Evolutionary conservation across 2,329 filamentous ascomycete species (phyloP), one percentile per base, ranked within the genome.

Genomic region (Diaporthe vaccinii): DNA sequence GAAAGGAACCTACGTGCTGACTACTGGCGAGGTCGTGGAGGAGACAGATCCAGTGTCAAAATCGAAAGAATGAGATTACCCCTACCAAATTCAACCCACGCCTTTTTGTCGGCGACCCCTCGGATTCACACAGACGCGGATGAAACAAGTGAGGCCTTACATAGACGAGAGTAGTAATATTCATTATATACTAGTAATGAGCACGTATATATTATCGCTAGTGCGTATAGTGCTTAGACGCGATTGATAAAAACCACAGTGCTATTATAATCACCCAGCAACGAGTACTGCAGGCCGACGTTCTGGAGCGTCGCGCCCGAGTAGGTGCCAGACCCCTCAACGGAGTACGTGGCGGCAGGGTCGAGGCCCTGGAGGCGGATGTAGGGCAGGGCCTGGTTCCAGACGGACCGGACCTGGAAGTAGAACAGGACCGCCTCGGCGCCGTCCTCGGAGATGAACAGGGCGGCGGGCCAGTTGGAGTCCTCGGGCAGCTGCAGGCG

Each of bases 291-390:
- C 51, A 93, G 79, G 0, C 91, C 91, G 1, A 85, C 85, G 77
- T 91, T 92, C 89, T 93, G 92, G 79, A 93, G 84, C 10, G 90
- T 92, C 14, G 87, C 86, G 0, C 91, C 91, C 0, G 88, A 89
- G 76, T 88, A 89, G 9, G 86, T 87, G 36, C 82, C 84, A 41
- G 89, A 87, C 0, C 88, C 89, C 57, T 88, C 84, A 25, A 91
- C 82, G 22, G 82, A 87, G 78, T 93, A 93, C 68, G 80, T 86
- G 0, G 90, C 89, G 8, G 79, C 75, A 0, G 87, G 78, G 74
- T 93, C 91, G 72, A 93, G 79, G 0, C 91, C 91, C 77, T 90
- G 87, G 51, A 93, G 78, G 41, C 85, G 86, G 49, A 93, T 76
- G 8, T 86, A 85, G 0, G 91, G 90, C 10, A 86, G 82, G 1